phyloP scores from a whole-genome alignment of 139 green algal genomes.

The Picochlorum sp. region DNA sequence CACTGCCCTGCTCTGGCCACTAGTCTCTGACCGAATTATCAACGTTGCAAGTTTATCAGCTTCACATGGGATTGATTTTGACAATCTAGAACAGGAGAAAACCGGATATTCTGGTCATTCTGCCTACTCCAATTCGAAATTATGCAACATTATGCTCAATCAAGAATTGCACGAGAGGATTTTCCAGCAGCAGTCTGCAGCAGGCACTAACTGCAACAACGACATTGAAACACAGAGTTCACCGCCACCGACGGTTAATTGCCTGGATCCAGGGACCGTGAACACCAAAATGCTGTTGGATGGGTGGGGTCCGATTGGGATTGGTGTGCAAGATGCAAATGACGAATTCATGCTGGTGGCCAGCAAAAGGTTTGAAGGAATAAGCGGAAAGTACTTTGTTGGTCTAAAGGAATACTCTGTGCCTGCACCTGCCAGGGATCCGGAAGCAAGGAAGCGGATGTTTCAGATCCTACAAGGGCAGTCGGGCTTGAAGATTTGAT shows the following conservation, averaged over 20 bases:
- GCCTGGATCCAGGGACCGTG: conserved; percentile 49
- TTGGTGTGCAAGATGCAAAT: conserved; percentile 32
- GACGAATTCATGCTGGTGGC: conserved; percentile 37
- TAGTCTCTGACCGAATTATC: conserved; percentile 36
- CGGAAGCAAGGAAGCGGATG: conserved; percentile 2
- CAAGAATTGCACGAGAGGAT: conserved; percentile 29
- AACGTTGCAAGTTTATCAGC: conserved; percentile 50
- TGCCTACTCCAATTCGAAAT: conserved; percentile 53
- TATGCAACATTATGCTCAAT: conserved; percentile 42
- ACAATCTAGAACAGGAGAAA: conserved; percentile 41
- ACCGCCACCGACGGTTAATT: background rate
- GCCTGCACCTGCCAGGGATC: background rate
- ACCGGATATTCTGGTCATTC: conserved; percentile 18
- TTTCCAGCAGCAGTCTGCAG: no score
- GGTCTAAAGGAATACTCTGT: background rate
- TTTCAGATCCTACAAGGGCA: conserved; percentile 27
- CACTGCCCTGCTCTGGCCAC: conserved; percentile 18
- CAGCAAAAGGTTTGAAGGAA: background rate
- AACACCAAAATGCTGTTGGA: conserved; percentile 65
- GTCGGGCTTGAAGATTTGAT: no score
- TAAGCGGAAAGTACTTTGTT: conserved; percentile 46
- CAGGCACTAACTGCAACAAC: conserved; percentile 4
- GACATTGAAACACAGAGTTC: background rate
- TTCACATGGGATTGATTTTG: conserved; percentile 40
- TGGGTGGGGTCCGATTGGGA: conserved; percentile 55